Evolutionary conservation across 2,329 filamentous ascomycete genomes (phyloP).

Genomic region (Biscogniauxia sp.): DNA sequence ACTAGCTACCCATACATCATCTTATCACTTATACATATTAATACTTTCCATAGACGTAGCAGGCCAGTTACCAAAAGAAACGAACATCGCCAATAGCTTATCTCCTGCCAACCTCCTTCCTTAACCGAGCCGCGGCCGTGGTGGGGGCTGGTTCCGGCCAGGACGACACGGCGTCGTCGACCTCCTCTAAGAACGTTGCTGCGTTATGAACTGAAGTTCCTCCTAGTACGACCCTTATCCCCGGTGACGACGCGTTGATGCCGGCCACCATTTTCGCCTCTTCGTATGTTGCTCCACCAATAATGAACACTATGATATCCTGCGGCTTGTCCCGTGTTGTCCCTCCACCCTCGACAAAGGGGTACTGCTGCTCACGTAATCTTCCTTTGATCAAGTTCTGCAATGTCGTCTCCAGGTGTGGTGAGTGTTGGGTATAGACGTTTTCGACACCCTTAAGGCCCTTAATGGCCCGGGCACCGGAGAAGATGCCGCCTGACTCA

Average conservation of each 20-base stretch:
- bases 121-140: conserved; percentile 61
- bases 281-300: conserved; percentile 92
- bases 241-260: conserved; percentile 86
- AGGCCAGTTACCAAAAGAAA: not conserved
- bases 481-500: conserved; percentile 87
- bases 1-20: not conserved
- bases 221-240: conserved; percentile 83
- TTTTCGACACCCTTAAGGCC: conserved; percentile 97
- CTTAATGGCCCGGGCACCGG: conserved; percentile 84
- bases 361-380: conserved; percentile 82
- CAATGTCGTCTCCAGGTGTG: conserved; percentile 79
- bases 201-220: conserved; percentile 89
- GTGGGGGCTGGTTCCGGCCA: conserved; percentile 72
- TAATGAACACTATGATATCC: conserved; percentile 91
- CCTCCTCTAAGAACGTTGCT: conserved; percentile 82
- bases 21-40: not conserved
- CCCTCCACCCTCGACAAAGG: conserved; percentile 86
- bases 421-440: conserved; percentile 96
- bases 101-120: conserved; percentile 57
- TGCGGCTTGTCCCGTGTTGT: conserved; percentile 93
- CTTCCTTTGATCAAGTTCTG: conserved; percentile 93
- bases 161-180: conserved; percentile 79
- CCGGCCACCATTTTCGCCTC: conserved; percentile 96
- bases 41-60: not conserved
- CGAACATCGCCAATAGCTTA: conserved; percentile 25